Percentiles rank a stretch among this genome's conserved stretches.
phyloP scores from a whole-genome alignment of 1,284 basidiomycete genomes.

The Sutorius eximius region DNA sequence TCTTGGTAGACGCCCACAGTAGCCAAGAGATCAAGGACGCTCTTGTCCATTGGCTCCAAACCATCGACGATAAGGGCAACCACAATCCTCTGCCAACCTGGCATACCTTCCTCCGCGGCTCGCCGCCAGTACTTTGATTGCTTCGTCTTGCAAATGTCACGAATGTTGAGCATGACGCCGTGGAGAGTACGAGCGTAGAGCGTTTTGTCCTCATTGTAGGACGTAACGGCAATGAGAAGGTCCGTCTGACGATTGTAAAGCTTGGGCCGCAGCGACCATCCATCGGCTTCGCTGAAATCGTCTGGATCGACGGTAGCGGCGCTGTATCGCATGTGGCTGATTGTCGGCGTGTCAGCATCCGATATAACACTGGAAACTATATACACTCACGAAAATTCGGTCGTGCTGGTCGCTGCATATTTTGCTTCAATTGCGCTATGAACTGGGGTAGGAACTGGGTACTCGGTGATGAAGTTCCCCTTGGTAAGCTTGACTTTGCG shows the following conservation, averaged over 20 bases:
- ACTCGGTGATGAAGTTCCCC: constrained; percentile 90
- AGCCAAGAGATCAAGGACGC: constrained; percentile 83
- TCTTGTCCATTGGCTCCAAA: constrained; percentile 95
- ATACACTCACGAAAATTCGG: constrained; percentile 77
- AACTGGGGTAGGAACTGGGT: constrained; percentile 87
- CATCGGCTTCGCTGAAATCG: constrained; percentile 82
- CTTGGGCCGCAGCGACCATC: constrained; percentile 82
- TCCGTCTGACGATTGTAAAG: constrained; percentile 91
- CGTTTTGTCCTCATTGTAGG: constrained; percentile 91
- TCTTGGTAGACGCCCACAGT: constrained; percentile 91
- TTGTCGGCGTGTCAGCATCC: constrained; percentile 8
- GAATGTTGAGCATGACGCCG: constrained; percentile 96
- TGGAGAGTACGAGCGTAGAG: constrained; percentile 92
- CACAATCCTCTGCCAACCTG: constrained; percentile 91
- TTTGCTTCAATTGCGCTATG: constrained; percentile 83
- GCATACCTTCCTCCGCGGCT: constrained; percentile 81
- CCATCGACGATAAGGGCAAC: constrained; percentile 95
- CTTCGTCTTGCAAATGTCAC: constrained; percentile 97
- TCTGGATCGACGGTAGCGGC: constrained; percentile 95
- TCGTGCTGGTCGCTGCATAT: constrained; percentile 69
- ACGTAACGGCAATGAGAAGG: constrained; percentile 88
- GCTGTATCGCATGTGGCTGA: constrained; percentile 87
- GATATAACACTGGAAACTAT: neutral
- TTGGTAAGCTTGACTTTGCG: constrained; percentile 91
- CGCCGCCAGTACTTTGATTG: constrained; percentile 92